Conservation (phyloP, 352 stramenopile species). For the Phytophthora hybrid region DNA sequence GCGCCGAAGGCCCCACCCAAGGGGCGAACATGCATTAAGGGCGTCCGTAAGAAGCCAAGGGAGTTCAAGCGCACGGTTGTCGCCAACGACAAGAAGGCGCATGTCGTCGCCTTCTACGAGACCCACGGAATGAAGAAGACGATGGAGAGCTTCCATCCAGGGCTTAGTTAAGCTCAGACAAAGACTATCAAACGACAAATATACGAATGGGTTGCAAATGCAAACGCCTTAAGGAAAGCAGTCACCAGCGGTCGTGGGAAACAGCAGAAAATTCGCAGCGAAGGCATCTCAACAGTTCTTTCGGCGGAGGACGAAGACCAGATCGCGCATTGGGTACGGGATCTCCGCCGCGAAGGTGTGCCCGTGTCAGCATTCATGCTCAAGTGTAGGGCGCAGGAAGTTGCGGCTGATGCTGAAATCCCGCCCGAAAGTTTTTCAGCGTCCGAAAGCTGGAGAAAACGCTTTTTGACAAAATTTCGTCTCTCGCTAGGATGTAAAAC, state of each 20-base stretch:
- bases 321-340: not conserved
- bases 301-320: not conserved
- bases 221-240: too few relatives aligned
- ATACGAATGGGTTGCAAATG: too few relatives aligned
- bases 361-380: not conserved
- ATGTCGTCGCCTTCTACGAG: not conserved
- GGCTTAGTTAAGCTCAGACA: not conserved
- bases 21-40: not conserved
- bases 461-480: slow-evolving; percentile 9
- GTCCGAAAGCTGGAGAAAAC: slow-evolving; percentile 4
- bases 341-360: not conserved
- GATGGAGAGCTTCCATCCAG: not conserved
- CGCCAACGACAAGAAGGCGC: slow-evolving; percentile 1
- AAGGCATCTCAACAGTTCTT: not conserved
- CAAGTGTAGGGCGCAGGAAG: not conserved
- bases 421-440: slow-evolving; percentile 4
- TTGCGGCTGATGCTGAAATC: not conserved
- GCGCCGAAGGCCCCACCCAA: slow-evolving; percentile 3
- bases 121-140: not conserved
- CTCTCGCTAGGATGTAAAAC: slow-evolving; percentile 12
- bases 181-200: slow-evolving; percentile 3
- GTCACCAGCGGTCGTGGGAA: too few relatives aligned
- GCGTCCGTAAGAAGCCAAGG: not conserved
- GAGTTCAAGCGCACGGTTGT: not conserved
- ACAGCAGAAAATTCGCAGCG: too few relatives aligned